These are phyloP conservation scores for Setaria viridis DNA, from an alignment of 202 grass and related monocot genomes.

Conservation along the genomic window DNA sequence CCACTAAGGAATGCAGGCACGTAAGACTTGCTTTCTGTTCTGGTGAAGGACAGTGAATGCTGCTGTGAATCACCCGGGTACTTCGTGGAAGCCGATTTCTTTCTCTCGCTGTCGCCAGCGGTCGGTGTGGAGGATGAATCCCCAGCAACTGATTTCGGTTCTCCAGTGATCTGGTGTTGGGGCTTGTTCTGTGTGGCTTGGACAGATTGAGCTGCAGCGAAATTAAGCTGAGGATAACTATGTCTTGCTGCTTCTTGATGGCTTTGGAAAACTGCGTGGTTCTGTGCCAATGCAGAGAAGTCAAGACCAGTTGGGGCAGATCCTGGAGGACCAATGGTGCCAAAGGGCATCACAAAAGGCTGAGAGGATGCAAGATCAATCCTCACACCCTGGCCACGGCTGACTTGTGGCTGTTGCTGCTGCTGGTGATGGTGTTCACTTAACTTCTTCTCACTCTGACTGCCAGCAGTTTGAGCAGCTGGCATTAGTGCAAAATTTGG, in stretches of 20 bases:
- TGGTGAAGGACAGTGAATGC: slow-evolving; percentile 88
- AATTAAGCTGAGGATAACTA: slow-evolving; percentile 70
- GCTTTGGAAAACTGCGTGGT: slow-evolving; percentile 78
- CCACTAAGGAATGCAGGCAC: slow-evolving; percentile 53
- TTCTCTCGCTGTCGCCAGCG: slow-evolving; percentile 64
- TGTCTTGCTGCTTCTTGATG: slow-evolving; percentile 79
- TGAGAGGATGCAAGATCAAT: slow-evolving; percentile 82
- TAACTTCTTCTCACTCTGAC: slow-evolving; percentile 69
- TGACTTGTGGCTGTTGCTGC: slow-evolving; percentile 49
- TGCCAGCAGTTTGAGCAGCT: slow-evolving; percentile 47
- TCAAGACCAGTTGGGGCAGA: slow-evolving; percentile 70
- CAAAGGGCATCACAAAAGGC: slow-evolving; percentile 88
- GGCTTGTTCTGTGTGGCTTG: slow-evolving; percentile 71
- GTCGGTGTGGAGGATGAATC: slow-evolving; percentile 64
- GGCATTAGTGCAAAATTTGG: slow-evolving; percentile 77
- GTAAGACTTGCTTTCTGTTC: slow-evolving; percentile 63
- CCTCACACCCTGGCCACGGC: slow-evolving; percentile 63
- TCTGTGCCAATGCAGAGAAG: slow-evolving; percentile 81
- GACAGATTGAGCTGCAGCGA: slow-evolving; percentile 54
- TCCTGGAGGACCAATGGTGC: slow-evolving; percentile 60
- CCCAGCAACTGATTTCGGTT: slow-evolving; percentile 65
- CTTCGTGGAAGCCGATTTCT: slow-evolving; percentile 61
- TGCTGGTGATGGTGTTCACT: slow-evolving; percentile 62
- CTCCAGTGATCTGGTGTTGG: slow-evolving; percentile 55
- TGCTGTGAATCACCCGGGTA: slow-evolving; percentile 54